Evolutionary conservation across 208 protist genomes (phyloP), one percentile per base, ranked within the genome.

Genomic region (Wallacemonas collosoma): DNA sequence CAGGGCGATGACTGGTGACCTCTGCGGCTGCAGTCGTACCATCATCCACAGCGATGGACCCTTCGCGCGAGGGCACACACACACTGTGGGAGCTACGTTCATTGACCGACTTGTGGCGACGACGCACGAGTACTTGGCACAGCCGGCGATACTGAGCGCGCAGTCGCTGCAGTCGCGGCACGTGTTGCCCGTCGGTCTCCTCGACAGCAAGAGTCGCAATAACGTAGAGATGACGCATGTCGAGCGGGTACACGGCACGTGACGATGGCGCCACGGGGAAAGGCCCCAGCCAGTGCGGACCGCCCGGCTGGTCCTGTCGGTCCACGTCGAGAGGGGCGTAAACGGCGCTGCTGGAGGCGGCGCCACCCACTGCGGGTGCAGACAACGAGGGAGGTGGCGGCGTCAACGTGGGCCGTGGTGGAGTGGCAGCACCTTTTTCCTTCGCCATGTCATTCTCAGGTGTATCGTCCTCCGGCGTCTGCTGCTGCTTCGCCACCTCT

Each of bases 151-250:
- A 89, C 65, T 82, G 71, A 3, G 15, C 43, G 43, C 81, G 68
- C 11, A 78, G 35, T 9, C 75, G 73, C 6, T 68, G 68, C 38
- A 89, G 63, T 11, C 80, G 68, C 11, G 80, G 84, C 8, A 81
- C 54, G 40, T 92, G 60, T 35, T 57, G 54, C 5, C 71, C 71
- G 61, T 86, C 76, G 2, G 78, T 77, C 62, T 94, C 85, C 68
- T 87, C 84, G 14, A 73, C 71, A 2, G 87, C 89, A 26, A 91
- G 71, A 7, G 83, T 77, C 3, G 89, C 87, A 17, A 80, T 54
- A 43, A 91, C 60, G 75, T 92, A 89, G n/a, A 90, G 68, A 66
- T 88, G 81, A 36, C 73, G 83, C 76, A 90, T 88, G 75, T 94
- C 87, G 43, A 91, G 65, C 44, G 77, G 75, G 65, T 89, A 94